phyloP scores from a whole-genome alignment of 345 rosid genomes.

The Pseudoturritis turrita region DNA sequence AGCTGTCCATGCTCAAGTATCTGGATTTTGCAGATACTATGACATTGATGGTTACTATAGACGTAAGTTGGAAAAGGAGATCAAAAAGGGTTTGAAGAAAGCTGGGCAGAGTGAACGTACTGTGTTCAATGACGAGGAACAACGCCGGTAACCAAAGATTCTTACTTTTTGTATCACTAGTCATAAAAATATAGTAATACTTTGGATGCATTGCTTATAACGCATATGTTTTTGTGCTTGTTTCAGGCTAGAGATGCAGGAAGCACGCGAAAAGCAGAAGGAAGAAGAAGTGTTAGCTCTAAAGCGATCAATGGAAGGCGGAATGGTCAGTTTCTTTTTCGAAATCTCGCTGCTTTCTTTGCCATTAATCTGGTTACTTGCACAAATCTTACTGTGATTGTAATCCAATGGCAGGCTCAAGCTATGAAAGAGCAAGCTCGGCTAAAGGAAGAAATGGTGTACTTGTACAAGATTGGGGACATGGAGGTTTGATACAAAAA shows the following conservation, averaged over 20 bases:
- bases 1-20: neutral
- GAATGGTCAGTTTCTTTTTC: conserved; percentile 65
- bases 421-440: conserved; percentile 97
- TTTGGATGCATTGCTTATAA: neutral
- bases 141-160: conserved; percentile 55
- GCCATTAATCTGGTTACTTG: neutral
- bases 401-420: conserved; percentile 53
- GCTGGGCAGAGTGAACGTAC: conserved; percentile 61
- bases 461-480: conserved; percentile 87
- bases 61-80: conserved; percentile 65
- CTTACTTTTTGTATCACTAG: neutral
- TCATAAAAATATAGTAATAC: neutral
- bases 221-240: conserved; percentile 8
- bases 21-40: conserved; percentile 54
- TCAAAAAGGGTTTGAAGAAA: conserved; percentile 65
- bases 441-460: conserved; percentile 90
- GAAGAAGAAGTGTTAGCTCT: conserved; percentile 74
- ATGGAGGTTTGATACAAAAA: conserved; percentile 48
- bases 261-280: conserved; percentile 83
- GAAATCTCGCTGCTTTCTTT: neutral
- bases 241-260: conserved; percentile 70
- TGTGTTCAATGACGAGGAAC: conserved; percentile 93
- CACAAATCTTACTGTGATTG: neutral
- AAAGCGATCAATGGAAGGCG: conserved; percentile 85
- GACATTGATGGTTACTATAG: conserved; percentile 81